Base-by-base conservation (phyloP, 257 asterid species). In the Jaltomata sinuosa region DNA sequence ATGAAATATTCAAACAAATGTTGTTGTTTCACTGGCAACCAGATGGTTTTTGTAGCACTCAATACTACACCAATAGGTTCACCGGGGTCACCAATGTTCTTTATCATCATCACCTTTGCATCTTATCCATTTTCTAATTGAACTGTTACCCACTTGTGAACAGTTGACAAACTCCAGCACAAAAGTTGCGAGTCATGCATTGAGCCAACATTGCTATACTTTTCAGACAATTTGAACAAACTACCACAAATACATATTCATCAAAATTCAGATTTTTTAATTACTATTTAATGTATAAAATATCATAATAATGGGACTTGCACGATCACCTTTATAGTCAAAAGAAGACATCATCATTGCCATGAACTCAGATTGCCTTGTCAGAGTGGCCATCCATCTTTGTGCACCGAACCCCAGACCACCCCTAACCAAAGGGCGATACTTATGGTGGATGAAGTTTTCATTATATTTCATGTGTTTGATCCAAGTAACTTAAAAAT, bases 31-130 rank as follows among this genome's bases (percentile, higher is more conserved):
- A 93, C 89, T 0, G 97, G 97, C 89, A 96, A 81, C 94, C 94
- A 91, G 31, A 90, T 85, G 31, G 95, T 90, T 3, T 91, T 90
- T 3, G 94, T 82, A 27, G 99, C 97, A 54, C 98, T 91, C 91
- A 96, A 47, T 59, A 96, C 88, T 47, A 92, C 83, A 34, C 98
- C 99, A 3, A 87, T 87, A 14, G 97, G 96, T 87, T 92, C 97
- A 45, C 95, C 96, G 15, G 89, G 89, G 80, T 87, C 84, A 54
- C 93, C 94, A 1, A 40, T 29, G 87, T 96, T 90, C 85, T 90
- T 87, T 14, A 29, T 57, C 31, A 57, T 57, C 64, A 57, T n/a
- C 22, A 57, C 8, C 27, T 57, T 57, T 25, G 64, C 11, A 57
- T 57, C 22, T n/a, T 57, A 6, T 22, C 10, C 15, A 57, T 3